phyloP scores from a whole-genome alignment of 768 basidiomycete genomes.

The Coprinopsis sp. region DNA sequence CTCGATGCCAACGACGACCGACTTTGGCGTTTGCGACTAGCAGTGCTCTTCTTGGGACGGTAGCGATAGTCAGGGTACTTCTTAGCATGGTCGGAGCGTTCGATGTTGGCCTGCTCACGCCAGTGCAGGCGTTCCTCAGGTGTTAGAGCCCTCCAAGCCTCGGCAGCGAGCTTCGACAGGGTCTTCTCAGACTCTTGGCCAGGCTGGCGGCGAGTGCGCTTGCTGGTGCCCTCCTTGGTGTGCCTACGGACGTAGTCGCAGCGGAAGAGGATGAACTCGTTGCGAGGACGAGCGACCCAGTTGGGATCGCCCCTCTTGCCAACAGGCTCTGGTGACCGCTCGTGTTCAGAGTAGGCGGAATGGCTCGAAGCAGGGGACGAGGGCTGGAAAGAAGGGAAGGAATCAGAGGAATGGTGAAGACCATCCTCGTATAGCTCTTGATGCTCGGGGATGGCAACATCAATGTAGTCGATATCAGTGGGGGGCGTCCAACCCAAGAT shows the following conservation, averaged over 20 bases:
- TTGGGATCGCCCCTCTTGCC: constrained; percentile 38
- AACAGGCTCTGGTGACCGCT: constrained; percentile 13
- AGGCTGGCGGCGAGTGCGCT: constrained; percentile 30
- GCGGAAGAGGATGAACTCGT: constrained; percentile 71
- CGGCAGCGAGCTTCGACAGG: constrained; percentile 73
- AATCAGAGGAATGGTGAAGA: constrained; percentile 15
- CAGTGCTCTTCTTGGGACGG: constrained; percentile 44
- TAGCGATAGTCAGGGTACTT: constrained; percentile 62
- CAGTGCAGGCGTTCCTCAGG: constrained; percentile 44
- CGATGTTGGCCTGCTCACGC: constrained; percentile 48
- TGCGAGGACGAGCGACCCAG: constrained; percentile 66
- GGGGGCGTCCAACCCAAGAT: constrained; percentile 29
- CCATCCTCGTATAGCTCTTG: constrained; percentile 16
- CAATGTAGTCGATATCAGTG: constrained; percentile 23
- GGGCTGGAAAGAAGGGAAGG: neutral
- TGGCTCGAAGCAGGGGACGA: constrained; percentile 15
- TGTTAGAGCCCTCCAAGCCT: constrained; percentile 64
- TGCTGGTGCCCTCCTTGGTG: constrained; percentile 27
- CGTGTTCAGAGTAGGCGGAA: constrained; percentile 16
- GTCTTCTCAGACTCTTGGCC: constrained; percentile 42
- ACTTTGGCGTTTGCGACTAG: constrained; percentile 21
- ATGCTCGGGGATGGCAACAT: constrained; percentile 15
- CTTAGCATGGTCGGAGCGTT: constrained; percentile 53
- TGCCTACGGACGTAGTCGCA: constrained; percentile 55
- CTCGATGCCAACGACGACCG: constrained; percentile 16